Conservation (phyloP, 1,284 basidiomycete genomes). For the Agroathelia rolfsii region DNA sequence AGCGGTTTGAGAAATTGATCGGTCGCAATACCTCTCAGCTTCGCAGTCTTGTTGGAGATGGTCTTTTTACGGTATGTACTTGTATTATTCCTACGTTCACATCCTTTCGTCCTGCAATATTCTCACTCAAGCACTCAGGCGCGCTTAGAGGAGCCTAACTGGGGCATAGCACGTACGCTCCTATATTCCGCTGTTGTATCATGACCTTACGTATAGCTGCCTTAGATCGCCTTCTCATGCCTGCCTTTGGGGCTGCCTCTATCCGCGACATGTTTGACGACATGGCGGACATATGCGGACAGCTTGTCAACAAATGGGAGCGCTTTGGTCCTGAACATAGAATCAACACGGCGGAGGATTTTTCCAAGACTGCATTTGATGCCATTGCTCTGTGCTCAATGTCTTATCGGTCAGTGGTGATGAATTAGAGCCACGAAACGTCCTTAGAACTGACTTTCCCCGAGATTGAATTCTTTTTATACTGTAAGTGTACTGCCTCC, state of each 20-base stretch:
- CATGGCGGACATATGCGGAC: constrained; percentile 31
- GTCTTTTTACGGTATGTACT: constrained; percentile 24
- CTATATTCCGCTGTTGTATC: not conserved
- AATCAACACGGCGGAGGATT: constrained; percentile 29
- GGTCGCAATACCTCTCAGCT: constrained; percentile 21
- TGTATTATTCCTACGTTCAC: not conserved
- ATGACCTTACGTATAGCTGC: not conserved
- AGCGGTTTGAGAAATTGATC: constrained; percentile 28
- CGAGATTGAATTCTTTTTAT: constrained; percentile 25
- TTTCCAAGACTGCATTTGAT: constrained; percentile 31
- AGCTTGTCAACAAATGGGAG: constrained; percentile 32
- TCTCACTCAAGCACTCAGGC: too few relatives aligned
- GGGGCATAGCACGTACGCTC: constrained; percentile 27
- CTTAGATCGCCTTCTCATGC: constrained; percentile 33
- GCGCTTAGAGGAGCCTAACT: constrained; percentile 27
- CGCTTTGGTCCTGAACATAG: constrained; percentile 25
- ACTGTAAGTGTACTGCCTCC: constrained; percentile 13
- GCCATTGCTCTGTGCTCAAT: constrained; percentile 28
- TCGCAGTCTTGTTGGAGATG: constrained; percentile 28
- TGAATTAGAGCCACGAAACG: constrained; percentile 1
- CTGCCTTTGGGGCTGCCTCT: constrained; percentile 30
- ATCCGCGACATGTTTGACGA: constrained; percentile 33
- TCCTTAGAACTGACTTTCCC: not conserved
- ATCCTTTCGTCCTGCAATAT: not conserved
- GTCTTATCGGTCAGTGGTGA: constrained; percentile 24